These are phyloP conservation scores for Melastoma malabathricum DNA, from an alignment of 345 rosid species.

Conservation along the genomic window DNA sequence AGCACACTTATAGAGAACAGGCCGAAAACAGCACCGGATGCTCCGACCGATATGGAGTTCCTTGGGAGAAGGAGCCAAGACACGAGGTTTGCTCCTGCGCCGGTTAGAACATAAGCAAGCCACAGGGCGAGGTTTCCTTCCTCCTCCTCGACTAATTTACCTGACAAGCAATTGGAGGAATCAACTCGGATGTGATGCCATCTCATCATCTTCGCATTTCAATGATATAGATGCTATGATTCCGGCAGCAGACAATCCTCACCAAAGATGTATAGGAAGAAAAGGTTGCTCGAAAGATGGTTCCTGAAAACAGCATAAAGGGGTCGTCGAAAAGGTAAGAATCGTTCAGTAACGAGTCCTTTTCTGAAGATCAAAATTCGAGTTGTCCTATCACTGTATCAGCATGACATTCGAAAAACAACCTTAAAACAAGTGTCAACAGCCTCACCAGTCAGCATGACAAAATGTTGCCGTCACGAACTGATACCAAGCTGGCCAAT, in stretches of 20 bases:
- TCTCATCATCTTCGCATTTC: not conserved
- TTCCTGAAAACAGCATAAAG: slow-evolving; percentile 31
- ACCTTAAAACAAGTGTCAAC: not conserved
- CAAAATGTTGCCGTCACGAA: slow-evolving; percentile 86
- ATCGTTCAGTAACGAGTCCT: too few relatives aligned
- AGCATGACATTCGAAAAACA: too few relatives aligned
- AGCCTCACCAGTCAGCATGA: slow-evolving; percentile 82
- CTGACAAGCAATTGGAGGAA: slow-evolving; percentile 19
- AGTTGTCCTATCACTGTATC: too few relatives aligned
- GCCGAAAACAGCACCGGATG: slow-evolving; percentile 94
- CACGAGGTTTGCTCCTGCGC: slow-evolving; percentile 81
- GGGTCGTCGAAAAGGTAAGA: not conserved
- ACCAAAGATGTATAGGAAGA: slow-evolving; percentile 93
- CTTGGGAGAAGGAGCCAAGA: slow-evolving; percentile 88
- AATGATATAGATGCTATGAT: not conserved
- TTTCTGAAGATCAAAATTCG: too few relatives aligned
- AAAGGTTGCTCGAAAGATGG: slow-evolving; percentile 94
- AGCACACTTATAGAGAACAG: slow-evolving; percentile 79
- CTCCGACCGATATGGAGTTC: slow-evolving; percentile 84
- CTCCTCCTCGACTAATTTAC: slow-evolving; percentile 94
- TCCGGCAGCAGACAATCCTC: slow-evolving; percentile 16
- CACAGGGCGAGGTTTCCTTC: slow-evolving; percentile 74
- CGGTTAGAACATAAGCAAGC: slow-evolving; percentile 68
- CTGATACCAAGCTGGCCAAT: slow-evolving; percentile 75
- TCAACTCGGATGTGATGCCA: slow-evolving; percentile 6